A percentile compares a stretch with the other conserved stretches of the same genome.
These are phyloP conservation scores for Candolleomyces aberdarensis DNA, from an alignment of 768 basidiomycete genomes.

Conservation along the genomic window DNA sequence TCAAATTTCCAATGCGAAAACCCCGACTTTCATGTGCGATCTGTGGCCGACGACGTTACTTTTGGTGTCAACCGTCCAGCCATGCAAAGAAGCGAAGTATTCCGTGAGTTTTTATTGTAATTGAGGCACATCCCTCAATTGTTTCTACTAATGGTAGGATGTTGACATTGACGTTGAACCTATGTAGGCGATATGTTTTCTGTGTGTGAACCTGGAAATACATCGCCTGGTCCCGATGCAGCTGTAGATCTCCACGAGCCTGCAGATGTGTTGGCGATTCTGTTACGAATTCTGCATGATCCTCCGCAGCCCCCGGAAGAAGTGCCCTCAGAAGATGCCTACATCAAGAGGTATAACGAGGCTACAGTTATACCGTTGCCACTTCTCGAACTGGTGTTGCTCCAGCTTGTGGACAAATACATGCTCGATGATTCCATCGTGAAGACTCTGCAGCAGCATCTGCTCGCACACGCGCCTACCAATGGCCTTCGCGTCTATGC, in stretches of 20 bases:
- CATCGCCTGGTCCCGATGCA: conserved; percentile 21
- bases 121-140: too few relatives aligned
- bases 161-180: conserved; percentile 2
- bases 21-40: conserved; percentile 56
- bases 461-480: conserved; percentile 57
- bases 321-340: conserved; percentile 26
- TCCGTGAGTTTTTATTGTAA: conserved; percentile 41
- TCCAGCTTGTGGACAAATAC: conserved; percentile 66
- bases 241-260: conserved; percentile 57
- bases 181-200: conserved; percentile 65
- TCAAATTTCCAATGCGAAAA: conserved; percentile 41
- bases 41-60: conserved; percentile 45
- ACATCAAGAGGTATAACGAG: conserved; percentile 35
- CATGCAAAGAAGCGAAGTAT: conserved; percentile 57
- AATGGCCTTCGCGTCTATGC: conserved; percentile 65
- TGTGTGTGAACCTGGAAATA: conserved; percentile 40
- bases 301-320: conserved; percentile 47
- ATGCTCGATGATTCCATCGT: conserved; percentile 45
- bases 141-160: conserved; percentile 1
- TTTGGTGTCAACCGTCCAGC: conserved; percentile 50
- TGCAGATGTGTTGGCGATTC: conserved; percentile 40
- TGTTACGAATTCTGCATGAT: conserved; percentile 56
- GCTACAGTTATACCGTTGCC: conserved; percentile 61
- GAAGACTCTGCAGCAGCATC: conserved; percentile 44
- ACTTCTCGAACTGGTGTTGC: conserved; percentile 50